These are phyloP conservation scores for Terana coerulea DNA, from an alignment of 768 basidiomycete genomes.

Conservation along the genomic window DNA sequence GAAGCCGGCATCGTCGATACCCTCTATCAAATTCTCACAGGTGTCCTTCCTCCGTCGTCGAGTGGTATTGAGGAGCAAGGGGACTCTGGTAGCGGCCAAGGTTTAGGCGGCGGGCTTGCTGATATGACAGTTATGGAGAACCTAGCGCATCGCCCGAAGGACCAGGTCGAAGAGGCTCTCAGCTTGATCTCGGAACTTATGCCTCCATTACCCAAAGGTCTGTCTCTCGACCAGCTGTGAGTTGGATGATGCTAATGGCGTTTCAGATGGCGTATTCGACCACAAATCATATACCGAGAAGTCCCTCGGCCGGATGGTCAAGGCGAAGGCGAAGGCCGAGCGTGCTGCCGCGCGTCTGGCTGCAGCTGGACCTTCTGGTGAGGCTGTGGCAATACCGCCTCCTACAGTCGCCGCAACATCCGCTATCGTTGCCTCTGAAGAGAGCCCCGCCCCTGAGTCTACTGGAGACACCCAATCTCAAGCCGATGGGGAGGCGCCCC, in stretches of 20 bases:
- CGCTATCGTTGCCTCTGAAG: constrained; percentile 8
- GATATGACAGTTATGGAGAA: constrained; percentile 99
- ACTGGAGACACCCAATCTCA: constrained; percentile 22
- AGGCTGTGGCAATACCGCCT: constrained; percentile 7
- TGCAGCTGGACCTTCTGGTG: constrained; percentile 19
- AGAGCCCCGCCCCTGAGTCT: constrained; percentile 14
- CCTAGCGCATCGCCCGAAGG: constrained; percentile 92
- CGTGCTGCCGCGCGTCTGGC: constrained; percentile 66
- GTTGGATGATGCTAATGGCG: neutral
- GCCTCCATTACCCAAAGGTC: constrained; percentile 91
- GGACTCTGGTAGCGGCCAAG: constrained; percentile 60
- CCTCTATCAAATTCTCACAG: constrained; percentile 92
- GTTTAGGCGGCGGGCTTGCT: constrained; percentile 81
- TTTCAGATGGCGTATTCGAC: constrained; percentile 90
- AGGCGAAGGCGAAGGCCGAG: constrained; percentile 81
- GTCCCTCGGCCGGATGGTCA: constrained; percentile 67
- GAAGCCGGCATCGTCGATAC: constrained; percentile 93
- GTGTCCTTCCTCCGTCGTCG: constrained; percentile 74
- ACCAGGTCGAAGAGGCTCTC: constrained; percentile 93
- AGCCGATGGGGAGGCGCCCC: constrained; percentile 32
- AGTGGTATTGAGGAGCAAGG: constrained; percentile 58
- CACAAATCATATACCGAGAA: constrained; percentile 89
- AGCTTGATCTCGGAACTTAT: constrained; percentile 87
- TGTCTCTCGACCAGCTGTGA: constrained; percentile 11
- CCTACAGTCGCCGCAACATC: constrained; percentile 1